phyloP scores from a whole-genome alignment of 106 monocot species.

The Acanthochlamys bracteata region DNA sequence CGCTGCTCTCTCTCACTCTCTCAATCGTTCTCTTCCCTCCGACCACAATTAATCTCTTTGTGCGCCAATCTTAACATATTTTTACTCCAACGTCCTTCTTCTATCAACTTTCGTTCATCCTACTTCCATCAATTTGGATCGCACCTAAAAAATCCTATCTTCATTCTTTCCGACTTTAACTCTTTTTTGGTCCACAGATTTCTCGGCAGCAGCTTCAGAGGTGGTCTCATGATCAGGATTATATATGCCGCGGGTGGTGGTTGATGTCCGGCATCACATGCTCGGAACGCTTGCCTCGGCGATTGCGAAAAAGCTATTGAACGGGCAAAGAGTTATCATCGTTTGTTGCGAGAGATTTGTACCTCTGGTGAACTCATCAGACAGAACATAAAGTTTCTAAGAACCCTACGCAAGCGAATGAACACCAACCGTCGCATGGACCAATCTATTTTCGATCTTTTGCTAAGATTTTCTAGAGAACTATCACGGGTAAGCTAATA shows the following conservation, averaged over 20 bases:
- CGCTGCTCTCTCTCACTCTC: not conserved
- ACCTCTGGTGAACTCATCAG: slow-evolving; percentile 27
- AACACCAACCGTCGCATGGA: no score
- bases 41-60: no score
- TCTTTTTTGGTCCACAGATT: no score
- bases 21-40: not conserved
- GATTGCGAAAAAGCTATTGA: slow-evolving; percentile 34
- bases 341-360: slow-evolving; percentile 29
- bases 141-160: no score
- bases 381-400: slow-evolving; percentile 30
- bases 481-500: slow-evolving; percentile 15
- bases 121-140: no score
- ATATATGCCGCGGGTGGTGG: slow-evolving; percentile 18
- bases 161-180: no score
- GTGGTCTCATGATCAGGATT: slow-evolving; percentile 27
- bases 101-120: no score
- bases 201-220: not conserved
- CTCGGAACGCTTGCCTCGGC: slow-evolving; percentile 24
- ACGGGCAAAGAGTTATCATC: slow-evolving; percentile 24
- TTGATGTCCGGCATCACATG: slow-evolving; percentile 36
- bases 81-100: no score
- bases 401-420: no score
- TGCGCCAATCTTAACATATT: no score
- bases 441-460: no score
- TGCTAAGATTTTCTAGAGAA: slow-evolving; percentile 25